Evolutionary conservation across 2,329 filamentous ascomycete genomes (phyloP).

Genomic region (Alternaria sp.): DNA sequence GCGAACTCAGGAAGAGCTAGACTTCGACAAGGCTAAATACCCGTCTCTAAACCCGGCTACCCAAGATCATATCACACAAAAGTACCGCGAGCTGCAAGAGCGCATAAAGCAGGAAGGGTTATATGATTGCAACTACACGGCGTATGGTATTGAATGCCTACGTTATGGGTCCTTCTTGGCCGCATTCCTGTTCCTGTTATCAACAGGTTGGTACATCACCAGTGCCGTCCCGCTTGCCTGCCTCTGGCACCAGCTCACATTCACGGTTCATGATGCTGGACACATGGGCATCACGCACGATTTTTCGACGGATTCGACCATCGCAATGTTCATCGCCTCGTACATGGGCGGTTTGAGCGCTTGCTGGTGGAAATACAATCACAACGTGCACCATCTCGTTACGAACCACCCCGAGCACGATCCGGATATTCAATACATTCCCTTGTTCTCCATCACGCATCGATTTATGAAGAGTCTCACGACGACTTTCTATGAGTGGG

Average conservation of each 20-base stretch:
- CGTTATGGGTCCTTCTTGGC: constrained; percentile 76
- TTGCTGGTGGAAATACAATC: constrained; percentile 96
- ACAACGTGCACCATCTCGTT: constrained; percentile 96
- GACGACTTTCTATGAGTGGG: constrained; percentile 72
- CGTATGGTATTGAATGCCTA: constrained; percentile 76
- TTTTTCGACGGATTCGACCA: constrained; percentile 81
- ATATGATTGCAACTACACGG: constrained; percentile 83
- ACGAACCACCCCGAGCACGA: constrained; percentile 96
- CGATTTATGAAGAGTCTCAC: constrained; percentile 70
- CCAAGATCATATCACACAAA: constrained; percentile 77
- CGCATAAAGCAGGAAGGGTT: constrained; percentile 77
- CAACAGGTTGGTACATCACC: constrained; percentile 57
- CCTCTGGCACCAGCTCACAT: constrained; percentile 95
- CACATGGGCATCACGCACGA: constrained; percentile 97
- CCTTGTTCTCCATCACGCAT: constrained; percentile 72
- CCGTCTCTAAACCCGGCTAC: constrained; percentile 76
- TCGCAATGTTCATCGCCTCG: constrained; percentile 90
- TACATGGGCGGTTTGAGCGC: constrained; percentile 88
- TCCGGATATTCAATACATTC: constrained; percentile 84
- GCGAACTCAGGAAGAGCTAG: constrained; percentile 76
- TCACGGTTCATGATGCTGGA: constrained; percentile 91
- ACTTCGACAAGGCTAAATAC: constrained; percentile 80
- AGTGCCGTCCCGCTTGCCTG: constrained; percentile 79
- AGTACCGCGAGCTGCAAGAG: constrained; percentile 81
- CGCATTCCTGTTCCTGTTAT: constrained; percentile 63